phyloP scores from a whole-genome alignment of 768 basidiomycete genomes.

The Paxillus ammoniavirescens region DNA sequence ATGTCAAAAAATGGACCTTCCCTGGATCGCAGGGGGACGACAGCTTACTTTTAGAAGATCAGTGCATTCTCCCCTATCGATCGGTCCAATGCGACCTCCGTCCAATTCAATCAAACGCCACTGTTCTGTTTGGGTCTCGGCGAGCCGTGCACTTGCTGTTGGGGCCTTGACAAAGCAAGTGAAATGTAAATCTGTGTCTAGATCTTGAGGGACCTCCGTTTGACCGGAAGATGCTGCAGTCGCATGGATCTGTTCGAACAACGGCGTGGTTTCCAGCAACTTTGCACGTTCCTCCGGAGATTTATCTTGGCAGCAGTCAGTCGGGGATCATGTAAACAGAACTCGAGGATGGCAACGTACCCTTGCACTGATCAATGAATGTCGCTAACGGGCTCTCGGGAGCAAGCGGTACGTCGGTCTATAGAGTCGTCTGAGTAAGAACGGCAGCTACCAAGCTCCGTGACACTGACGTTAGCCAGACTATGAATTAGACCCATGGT shows the following conservation, averaged over 20 bases:
- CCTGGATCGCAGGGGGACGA: background rate
- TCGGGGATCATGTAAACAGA: background rate
- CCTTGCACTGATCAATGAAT: conserved; percentile 65
- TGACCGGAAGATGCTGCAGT: conserved; percentile 71
- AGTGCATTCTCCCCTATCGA: conserved; percentile 69
- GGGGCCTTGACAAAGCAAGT: conserved; percentile 81
- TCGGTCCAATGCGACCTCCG: conserved; percentile 71
- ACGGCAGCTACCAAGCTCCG: conserved; percentile 2
- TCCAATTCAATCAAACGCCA: conserved; percentile 79
- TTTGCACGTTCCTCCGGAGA: conserved; percentile 73
- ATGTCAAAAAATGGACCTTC: background rate
- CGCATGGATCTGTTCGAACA: conserved; percentile 78
- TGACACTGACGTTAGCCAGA: conserved; percentile 65
- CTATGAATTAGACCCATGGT: conserved; percentile 86
- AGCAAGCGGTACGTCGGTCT: conserved; percentile 57
- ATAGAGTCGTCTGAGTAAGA: background rate
- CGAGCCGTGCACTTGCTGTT: conserved; percentile 25
- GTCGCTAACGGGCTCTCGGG: conserved; percentile 60
- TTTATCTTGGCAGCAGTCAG: conserved; percentile 43
- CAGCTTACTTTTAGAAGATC: conserved; percentile 55
- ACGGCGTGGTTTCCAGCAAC: conserved; percentile 68
- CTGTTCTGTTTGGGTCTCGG: conserved; percentile 20
- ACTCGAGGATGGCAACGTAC: conserved; percentile 32
- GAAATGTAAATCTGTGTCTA: conserved; percentile 81
- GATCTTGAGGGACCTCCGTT: conserved; percentile 56